Evolutionary conservation across 75 land plant species (phyloP).

Genomic region (Sequoiadendron giganteum): DNA sequence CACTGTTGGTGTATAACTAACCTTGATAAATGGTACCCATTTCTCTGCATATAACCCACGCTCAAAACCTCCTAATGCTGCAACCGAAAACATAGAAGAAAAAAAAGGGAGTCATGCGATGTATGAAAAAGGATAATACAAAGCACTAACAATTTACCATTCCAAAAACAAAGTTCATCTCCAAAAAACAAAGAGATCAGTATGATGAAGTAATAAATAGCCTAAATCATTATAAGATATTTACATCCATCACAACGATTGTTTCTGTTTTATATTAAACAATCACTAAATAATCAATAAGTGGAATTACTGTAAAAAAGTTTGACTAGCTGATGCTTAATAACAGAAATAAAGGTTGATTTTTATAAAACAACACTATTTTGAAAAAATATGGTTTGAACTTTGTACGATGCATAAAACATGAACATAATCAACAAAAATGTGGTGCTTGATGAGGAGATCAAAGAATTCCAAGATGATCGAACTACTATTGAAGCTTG

Average conservation of each 20-base stretch:
- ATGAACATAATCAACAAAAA: not conserved
- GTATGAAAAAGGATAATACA: not conserved
- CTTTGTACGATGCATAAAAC: not conserved
- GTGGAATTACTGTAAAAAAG: not conserved
- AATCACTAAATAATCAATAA: not conserved
- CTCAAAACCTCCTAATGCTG: conserved; percentile 89
- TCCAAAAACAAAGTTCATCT: not conserved
- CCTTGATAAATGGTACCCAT: conserved; percentile 97
- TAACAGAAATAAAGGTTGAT: not conserved
- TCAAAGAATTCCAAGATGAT: not conserved
- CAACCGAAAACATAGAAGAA: conserved; percentile 15
- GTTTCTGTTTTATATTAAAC: not conserved
- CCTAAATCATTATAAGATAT: not conserved
- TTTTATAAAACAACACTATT: not conserved
- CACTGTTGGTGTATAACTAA: conserved; percentile 5
- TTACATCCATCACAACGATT: not conserved
- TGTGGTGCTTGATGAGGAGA: not conserved
- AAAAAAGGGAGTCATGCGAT: not conserved
- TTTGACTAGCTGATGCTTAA: not conserved
- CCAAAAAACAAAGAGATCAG: not conserved
- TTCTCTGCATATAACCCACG: conserved; percentile 91
- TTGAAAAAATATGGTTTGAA: not conserved
- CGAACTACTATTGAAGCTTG: not conserved
- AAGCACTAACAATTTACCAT: not conserved
- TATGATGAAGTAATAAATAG: not conserved